These are phyloP conservation scores for Chaetomium strumarium DNA, from an alignment of 2,329 filamentous ascomycete species.

Conservation along the genomic window DNA sequence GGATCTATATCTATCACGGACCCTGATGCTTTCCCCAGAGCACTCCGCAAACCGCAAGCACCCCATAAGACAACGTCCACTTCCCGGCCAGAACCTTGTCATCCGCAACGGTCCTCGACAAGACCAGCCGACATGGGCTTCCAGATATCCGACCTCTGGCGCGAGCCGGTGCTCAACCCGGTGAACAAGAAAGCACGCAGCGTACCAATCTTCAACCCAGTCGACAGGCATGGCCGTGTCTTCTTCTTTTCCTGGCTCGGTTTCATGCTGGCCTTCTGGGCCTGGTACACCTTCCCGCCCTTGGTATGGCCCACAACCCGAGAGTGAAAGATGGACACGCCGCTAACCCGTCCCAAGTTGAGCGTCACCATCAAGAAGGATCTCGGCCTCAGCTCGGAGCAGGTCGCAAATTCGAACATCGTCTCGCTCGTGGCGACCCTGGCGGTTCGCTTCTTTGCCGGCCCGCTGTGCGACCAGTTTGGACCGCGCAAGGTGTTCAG, in stretches of 20 bases:
- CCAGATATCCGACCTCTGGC: constrained; percentile 17
- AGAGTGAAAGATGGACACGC: too few relatives aligned
- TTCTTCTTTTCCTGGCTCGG: constrained; percentile 88
- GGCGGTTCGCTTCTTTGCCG: constrained; percentile 69
- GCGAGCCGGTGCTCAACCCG: constrained; percentile 55
- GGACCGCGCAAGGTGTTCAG: constrained; percentile 78
- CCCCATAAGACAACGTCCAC: too few relatives aligned
- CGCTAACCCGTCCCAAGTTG: constrained; percentile 38
- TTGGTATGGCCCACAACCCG: constrained; percentile 46
- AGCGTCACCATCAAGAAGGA: constrained; percentile 75
- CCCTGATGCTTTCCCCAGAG: too few relatives aligned
- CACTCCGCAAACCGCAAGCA: too few relatives aligned
- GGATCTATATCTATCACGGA: constrained; percentile 1
- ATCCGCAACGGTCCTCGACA: neutral
- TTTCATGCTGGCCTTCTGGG: constrained; percentile 83
- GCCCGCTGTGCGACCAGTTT: constrained; percentile 78
- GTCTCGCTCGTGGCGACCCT: constrained; percentile 70
- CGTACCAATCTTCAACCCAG: constrained; percentile 70
- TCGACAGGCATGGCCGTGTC: constrained; percentile 75
- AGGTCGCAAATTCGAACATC: constrained; percentile 88
- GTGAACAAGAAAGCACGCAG: constrained; percentile 77
- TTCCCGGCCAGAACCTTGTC: too few relatives aligned
- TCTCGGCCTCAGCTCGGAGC: constrained; percentile 59
- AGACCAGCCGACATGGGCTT: constrained; percentile 18
- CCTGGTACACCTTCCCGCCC: constrained; percentile 88